Base-by-base conservation (phyloP, 2,329 filamentous ascomycete species). In the Daldinia sp. region DNA sequence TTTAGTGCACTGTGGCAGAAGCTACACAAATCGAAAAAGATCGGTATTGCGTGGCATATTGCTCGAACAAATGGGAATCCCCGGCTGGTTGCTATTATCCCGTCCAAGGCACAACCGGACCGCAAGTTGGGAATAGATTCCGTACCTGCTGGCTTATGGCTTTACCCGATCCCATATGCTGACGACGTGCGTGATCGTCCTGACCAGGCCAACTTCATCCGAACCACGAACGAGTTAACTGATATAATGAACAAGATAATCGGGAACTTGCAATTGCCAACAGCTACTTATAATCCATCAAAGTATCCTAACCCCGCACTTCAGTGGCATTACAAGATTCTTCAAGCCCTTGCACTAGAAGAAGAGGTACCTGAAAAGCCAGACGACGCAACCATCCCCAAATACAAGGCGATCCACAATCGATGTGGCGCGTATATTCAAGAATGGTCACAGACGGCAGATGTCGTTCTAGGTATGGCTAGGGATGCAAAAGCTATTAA, bases 291-390 rank as follows among this genome's bases (percentile, higher is more conserved):
- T 73, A 90, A 96, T 68, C 94, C 94, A 1, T 81, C 82, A 1
- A 95, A 90, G 72, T 98, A 97, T 72, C 92, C 95, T 0, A 99
- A 99, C 65, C 93, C 94, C 8, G 86, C 91, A 7, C 82, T 99
- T 21, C 95, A 99, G 78, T 99, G 94, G 94, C 95, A 98, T 79
- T 99, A 98, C 81, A 90, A 88, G 64, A 96, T 99, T 45, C 81
- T 99, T 0, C 95, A 99, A 77, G 90, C 92, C 5, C 84, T 97
- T 59, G 95, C 95, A 0, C 82, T 99, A 0, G 94, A 97, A 32
- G 95, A 99, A 74, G 94, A 97, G 68, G 80, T 96, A 1, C 94
- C 94, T 0, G 89, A 91, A 17, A 85, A 89, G 50, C 78, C 78
- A 1, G 82, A 86, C 11, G 95, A 99, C 73, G 89, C 90, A 67